Base-by-base conservation (phyloP, 495 filamentous ascomycete genomes). In the Filosporella fistucella region DNA sequence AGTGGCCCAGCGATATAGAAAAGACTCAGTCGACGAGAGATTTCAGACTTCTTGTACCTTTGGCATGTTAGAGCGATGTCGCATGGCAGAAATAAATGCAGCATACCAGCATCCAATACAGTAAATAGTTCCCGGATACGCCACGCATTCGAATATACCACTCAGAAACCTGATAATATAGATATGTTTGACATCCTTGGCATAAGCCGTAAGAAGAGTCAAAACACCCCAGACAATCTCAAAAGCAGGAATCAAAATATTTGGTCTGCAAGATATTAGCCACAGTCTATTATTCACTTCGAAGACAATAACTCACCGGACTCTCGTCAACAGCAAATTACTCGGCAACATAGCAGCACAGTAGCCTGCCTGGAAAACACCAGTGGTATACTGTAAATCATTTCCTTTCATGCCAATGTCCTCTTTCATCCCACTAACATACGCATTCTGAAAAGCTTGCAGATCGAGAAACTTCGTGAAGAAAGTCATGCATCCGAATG, bases 141-240 rank as follows among this genome's bases (percentile, higher is more conserved):
- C n/a, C n/a, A n/a, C n/a, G n/a, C 41, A 29, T 32, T 43, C 41
- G 21, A 29, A 26, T 5, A 43, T 7, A 9, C 41, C 41, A 33
- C 82, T 70, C 47, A 84, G 75, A 55, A 84, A 82, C 20, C 78
- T 56, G n/a, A 84, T 48, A 13, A 67, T 72, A 47, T 81, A 81
- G 17, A 82, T 71, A 36, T 78, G 72, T 1, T 63, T 65, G 0
- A 69, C 63, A 0, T 51, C 76, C 18, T 68, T 71, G 40, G 68
- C 72, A 49, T 68, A 62, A 7, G 71, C 66, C 4, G 75, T 57
- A 1, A 68, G 61, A 20, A 82, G 71, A 0, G 35, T 38, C 9
- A 38, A 38, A n/a, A 38, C 35, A 21, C 35, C 35, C 35, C 35
- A 38, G 14, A 16, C 7, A 21, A 38, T 29, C n/a, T 43, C 41